phyloP scores from a whole-genome alignment of 352 stramenopile species.

The Phytophthora rubi region DNA sequence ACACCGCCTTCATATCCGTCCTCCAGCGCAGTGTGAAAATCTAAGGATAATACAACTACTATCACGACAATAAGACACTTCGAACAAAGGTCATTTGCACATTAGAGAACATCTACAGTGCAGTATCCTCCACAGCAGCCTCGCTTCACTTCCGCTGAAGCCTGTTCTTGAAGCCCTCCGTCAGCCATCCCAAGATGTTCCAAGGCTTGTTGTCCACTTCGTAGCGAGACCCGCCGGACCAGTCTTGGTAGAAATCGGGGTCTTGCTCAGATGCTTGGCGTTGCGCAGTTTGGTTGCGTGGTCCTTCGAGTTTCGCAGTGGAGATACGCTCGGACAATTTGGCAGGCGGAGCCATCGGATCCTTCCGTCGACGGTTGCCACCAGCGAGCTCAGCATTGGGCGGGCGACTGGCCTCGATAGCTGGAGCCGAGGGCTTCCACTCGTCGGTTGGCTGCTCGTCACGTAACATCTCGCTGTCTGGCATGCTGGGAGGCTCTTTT shows the following conservation, averaged over 20 bases:
- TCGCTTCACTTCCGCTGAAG: slow-evolving; percentile 33
- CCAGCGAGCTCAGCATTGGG: neutral
- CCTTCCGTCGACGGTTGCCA: slow-evolving; percentile 16
- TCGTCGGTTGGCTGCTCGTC: slow-evolving; percentile 3
- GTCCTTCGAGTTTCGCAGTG: slow-evolving; percentile 8
- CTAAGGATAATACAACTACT: neutral
- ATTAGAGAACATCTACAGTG: slow-evolving; percentile 6
- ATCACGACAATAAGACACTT: neutral
- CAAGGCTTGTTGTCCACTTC: slow-evolving; percentile 49
- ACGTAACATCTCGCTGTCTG: slow-evolving; percentile 3
- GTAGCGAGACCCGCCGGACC: slow-evolving; percentile 45
- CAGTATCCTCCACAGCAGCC: slow-evolving; percentile 1
- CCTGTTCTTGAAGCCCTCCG: slow-evolving; percentile 45
- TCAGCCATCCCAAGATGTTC: slow-evolving; percentile 55
- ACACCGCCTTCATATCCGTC: neutral
- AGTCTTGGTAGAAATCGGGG: slow-evolving; percentile 30
- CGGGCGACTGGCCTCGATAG: neutral
- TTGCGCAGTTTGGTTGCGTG: neutral
- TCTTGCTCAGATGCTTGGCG: slow-evolving; percentile 10
- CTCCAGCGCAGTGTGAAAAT: neutral
- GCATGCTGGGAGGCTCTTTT: neutral
- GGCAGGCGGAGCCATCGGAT: slow-evolving; percentile 26
- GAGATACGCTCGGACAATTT: slow-evolving; percentile 27
- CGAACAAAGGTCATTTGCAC: slow-evolving; percentile 39
- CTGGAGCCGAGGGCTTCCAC: neutral